phyloP scores from a whole-genome alignment of 179 eudicot species.

The Patellifolia procumbens region DNA sequence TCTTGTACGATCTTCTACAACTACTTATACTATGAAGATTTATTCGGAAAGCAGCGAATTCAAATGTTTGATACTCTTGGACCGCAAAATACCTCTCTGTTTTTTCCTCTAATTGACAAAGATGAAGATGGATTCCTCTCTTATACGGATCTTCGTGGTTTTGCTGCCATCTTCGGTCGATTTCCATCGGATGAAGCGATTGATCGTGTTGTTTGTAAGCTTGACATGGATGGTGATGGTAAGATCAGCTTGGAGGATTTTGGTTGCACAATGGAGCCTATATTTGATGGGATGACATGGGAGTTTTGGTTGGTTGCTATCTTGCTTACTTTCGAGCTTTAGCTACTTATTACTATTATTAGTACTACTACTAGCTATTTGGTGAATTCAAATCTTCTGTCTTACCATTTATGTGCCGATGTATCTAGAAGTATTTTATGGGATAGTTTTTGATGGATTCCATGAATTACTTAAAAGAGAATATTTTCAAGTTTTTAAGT shows the following conservation, averaged over 20 bases:
- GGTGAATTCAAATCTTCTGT: too few relatives aligned
- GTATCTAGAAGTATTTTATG: too few relatives aligned
- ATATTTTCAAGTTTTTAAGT: too few relatives aligned
- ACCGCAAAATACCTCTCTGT: slow-evolving; percentile 12
- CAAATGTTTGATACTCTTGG: slow-evolving; percentile 3
- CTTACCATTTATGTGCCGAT: too few relatives aligned
- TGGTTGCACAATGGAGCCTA: not conserved
- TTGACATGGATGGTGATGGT: slow-evolving; percentile 20
- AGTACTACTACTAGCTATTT: too few relatives aligned
- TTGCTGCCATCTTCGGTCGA: slow-evolving; percentile 15
- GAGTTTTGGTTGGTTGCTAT: slow-evolving; percentile 27
- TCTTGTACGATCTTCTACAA: not conserved
- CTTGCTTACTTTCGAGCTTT: slow-evolving; percentile 12
- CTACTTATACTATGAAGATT: not conserved
- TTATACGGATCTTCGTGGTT: slow-evolving; percentile 4
- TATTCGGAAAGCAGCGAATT: slow-evolving; percentile 10
- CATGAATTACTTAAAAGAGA: too few relatives aligned
- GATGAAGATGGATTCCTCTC: slow-evolving; percentile 16
- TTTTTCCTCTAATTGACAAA: slow-evolving; percentile 15
- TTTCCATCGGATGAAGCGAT: not conserved
- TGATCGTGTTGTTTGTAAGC: not conserved
- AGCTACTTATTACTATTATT: too few relatives aligned
- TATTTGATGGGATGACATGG: slow-evolving; percentile 20
- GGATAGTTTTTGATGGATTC: too few relatives aligned
- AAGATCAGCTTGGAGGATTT: slow-evolving; percentile 14